Percentiles rank a stretch among this genome's conserved stretches.
Conservation (phyloP, 805 yeast species). For the Sugiyamaella marilandica region DNA sequence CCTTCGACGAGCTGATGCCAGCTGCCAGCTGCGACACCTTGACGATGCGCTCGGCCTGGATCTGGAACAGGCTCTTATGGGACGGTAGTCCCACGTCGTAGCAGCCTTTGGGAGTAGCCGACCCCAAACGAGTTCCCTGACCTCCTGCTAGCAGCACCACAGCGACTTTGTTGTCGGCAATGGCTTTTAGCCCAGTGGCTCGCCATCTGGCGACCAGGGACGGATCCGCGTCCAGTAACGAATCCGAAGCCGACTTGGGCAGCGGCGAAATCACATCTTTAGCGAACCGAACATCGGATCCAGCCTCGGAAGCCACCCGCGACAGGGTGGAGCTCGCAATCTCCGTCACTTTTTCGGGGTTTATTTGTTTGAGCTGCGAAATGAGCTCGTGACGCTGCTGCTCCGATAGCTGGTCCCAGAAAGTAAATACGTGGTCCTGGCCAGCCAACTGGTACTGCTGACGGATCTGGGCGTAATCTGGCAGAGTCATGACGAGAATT, state of each 20-base stretch:
- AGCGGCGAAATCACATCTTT: slow-evolving; percentile 25
- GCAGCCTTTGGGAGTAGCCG: slow-evolving; percentile 89
- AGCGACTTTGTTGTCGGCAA: slow-evolving; percentile 70
- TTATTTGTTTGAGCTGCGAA: slow-evolving; percentile 34
- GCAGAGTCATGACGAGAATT: slow-evolving; percentile 15
- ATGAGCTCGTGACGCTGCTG: slow-evolving; percentile 26
- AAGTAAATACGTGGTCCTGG: slow-evolving; percentile 39
- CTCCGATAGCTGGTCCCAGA: slow-evolving; percentile 31
- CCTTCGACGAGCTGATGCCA: slow-evolving; percentile 20
- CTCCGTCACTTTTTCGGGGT: slow-evolving; percentile 32
- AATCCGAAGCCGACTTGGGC: slow-evolving; percentile 29
- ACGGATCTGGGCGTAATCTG: slow-evolving; percentile 18
- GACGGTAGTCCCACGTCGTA: slow-evolving; percentile 84
- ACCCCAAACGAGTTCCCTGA: slow-evolving; percentile 94
- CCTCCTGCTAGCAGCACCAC: slow-evolving; percentile 97
- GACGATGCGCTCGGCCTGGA: slow-evolving; percentile 82
- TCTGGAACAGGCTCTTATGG: slow-evolving; percentile 75
- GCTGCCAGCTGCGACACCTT: slow-evolving; percentile 57
- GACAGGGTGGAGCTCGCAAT: slow-evolving; percentile 27
- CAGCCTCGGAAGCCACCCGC: slow-evolving; percentile 8
- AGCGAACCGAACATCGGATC: slow-evolving; percentile 7
- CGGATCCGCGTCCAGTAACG: slow-evolving; percentile 29
- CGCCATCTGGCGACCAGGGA: slow-evolving; percentile 40
- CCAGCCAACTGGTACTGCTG: slow-evolving; percentile 30
- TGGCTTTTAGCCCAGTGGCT: slow-evolving; percentile 59